phyloP scores from a whole-genome alignment of 225 moss, liverwort and hornwort genomes.

The Straminergon stramineum region DNA sequence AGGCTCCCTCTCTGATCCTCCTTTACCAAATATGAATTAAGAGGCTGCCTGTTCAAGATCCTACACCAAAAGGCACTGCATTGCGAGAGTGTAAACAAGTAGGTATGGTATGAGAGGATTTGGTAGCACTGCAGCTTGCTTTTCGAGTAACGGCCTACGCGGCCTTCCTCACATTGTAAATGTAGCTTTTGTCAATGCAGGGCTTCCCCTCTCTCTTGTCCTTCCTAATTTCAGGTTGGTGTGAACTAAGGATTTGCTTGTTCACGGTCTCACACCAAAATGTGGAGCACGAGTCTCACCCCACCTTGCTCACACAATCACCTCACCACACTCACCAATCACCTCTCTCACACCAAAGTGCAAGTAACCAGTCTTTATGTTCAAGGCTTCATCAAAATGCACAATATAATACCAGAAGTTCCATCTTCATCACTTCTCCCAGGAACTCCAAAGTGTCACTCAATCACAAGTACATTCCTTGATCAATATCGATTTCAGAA shows the following conservation, averaged over 20 bases:
- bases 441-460: neutral
- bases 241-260: neutral
- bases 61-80: neutral
- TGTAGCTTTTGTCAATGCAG: neutral
- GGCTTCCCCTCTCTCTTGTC: neutral
- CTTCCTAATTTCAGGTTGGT: neutral
- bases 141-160: neutral
- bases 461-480: neutral
- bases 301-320: neutral
- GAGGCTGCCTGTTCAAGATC: neutral
- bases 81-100: neutral
- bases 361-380: neutral
- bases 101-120: neutral
- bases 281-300: neutral
- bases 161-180: neutral
- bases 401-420: neutral
- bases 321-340: too few species aligned
- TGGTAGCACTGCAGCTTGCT: neutral
- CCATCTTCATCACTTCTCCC: neutral
- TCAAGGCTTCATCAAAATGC: neutral
- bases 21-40: neutral
- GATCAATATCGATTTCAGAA: neutral
- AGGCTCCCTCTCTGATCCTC: neutral
- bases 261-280: neutral
- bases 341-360: neutral